Evolutionary conservation across 495 filamentous ascomycete genomes (phyloP), one percentile per base, ranked within the genome.

Genomic region (Neurospora sp.): DNA sequence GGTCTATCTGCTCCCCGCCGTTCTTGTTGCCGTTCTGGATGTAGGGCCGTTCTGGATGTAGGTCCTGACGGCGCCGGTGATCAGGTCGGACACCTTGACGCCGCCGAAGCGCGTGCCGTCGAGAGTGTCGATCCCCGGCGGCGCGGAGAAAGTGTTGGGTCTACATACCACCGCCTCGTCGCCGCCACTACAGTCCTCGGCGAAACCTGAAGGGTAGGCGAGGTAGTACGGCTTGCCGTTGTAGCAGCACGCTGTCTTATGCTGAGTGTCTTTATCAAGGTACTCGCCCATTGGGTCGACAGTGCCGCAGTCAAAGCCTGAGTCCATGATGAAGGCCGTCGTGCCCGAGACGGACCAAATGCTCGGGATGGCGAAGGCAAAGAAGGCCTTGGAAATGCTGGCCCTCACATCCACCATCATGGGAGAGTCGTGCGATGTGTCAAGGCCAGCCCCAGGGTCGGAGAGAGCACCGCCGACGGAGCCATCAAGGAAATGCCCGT

Each of bases 311-410:
- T 10, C 68, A 69, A 71, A 61, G 44, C 80, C 80, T 3, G 81
- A 76, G 77, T 82, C 80, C 18, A 81, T 69, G 70, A 83, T 69
- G 69, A 83, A 83, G 37, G 80, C 70, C 41, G 73, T 72, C 10
- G 69, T 65, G 5, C 70, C 53, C 4, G 80, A 78, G 10, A 41
- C 12, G 69, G 70, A 47, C 81, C 79, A 83, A 7, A 79, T 12
- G 22, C 72, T 65, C 3, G 81, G 79, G 65, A 82, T 82, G 16
- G 75, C 59, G 69, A 70, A 83, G 39, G 71, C 79, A 73, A 74
- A 82, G 68, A 81, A 77, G 37, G 72, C 35, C 72, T 78, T 82
- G 39, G 14, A 10, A 59, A 76, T 44, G 69, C 45, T 70, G 65
- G 47, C 38, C 35, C 61, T 41, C 10, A 76, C 31, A 8, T 47